Conservation (phyloP, 805 yeast species). For the Ogataea philodendri region DNA sequence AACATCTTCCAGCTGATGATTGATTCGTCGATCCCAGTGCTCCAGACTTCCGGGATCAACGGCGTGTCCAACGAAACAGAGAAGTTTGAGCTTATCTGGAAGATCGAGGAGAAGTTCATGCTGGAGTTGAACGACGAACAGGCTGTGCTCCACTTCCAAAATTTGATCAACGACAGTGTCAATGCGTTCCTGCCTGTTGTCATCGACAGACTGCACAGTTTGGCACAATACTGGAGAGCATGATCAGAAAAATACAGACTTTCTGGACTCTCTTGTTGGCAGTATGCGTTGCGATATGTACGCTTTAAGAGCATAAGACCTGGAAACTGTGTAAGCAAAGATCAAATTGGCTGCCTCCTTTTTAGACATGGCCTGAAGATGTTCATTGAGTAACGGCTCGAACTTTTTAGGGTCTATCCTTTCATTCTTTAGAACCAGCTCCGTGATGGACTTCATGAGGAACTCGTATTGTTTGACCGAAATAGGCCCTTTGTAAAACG, state of each 20-base stretch:
- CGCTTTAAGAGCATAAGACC: constrained; percentile 26
- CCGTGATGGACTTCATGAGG: constrained; percentile 15
- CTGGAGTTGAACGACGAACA: constrained; percentile 93
- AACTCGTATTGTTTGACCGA: constrained; percentile 27
- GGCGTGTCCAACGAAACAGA: constrained; percentile 50
- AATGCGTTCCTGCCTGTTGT: constrained; percentile 92
- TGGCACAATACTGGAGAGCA: constrained; percentile 98
- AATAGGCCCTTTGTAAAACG: too few species aligned
- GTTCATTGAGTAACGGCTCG: constrained; percentile 12
- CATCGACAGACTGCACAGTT: constrained; percentile 88
- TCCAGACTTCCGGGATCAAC: constrained; percentile 40
- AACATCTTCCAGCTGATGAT: constrained; percentile 93
- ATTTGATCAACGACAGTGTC: constrained; percentile 89
- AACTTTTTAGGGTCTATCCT: constrained; percentile 26
- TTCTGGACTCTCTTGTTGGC: constrained; percentile 22
- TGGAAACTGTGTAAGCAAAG: constrained; percentile 32
- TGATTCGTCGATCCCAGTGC: constrained; percentile 89
- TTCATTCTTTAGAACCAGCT: constrained; percentile 20
- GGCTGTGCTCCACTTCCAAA: constrained; percentile 92
- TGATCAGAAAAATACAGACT: constrained; percentile 28
- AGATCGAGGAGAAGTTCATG: constrained; percentile 92
- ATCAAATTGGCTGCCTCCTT: constrained; percentile 31
- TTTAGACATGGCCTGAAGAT: constrained; percentile 22
- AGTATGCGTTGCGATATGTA: constrained; percentile 28
- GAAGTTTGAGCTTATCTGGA: constrained; percentile 81